Evolutionary conservation across 208 protist species (phyloP).

Genomic region (Lotmaria passim): DNA sequence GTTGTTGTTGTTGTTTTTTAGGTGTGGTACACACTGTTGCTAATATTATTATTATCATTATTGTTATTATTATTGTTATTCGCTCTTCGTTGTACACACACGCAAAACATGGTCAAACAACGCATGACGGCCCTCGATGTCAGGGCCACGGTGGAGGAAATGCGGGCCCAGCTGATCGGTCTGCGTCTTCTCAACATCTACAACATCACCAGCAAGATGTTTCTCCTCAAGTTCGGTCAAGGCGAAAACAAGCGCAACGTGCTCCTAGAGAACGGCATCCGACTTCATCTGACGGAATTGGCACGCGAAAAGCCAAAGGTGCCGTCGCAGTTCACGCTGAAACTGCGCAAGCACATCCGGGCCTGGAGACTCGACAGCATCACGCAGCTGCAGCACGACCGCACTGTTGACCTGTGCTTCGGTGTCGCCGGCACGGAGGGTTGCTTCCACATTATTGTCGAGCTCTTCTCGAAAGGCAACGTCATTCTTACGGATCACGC

Average conservation of each 20-base stretch:
- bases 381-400: constrained; percentile 95
- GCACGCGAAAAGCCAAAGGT: constrained; percentile 91
- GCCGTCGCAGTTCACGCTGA: constrained; percentile 92
- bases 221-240: constrained; percentile 94
- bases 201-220: constrained; percentile 92
- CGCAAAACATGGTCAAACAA: constrained; percentile 82
- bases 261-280: constrained; percentile 93
- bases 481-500: constrained; percentile 95
- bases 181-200: constrained; percentile 96
- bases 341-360: constrained; percentile 97
- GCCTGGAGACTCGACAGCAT: constrained; percentile 93
- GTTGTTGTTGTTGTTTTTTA: background rate
- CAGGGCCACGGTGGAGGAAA: constrained; percentile 86
- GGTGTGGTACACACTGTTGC: background rate
- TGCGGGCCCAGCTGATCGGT: constrained; percentile 81
- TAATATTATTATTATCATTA: background rate
- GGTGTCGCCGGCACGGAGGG: constrained; percentile 66
- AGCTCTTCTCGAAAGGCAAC: constrained; percentile 96
- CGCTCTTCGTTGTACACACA: background rate
- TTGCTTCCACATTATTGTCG: constrained; percentile 88
- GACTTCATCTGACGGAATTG: constrained; percentile 93
- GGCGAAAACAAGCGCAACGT: constrained; percentile 90
- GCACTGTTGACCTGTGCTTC: constrained; percentile 96
- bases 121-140: constrained; percentile 95
- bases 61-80: background rate